phyloP scores from a whole-genome alignment of 345 rosid genomes.

The Brassica cretica region DNA sequence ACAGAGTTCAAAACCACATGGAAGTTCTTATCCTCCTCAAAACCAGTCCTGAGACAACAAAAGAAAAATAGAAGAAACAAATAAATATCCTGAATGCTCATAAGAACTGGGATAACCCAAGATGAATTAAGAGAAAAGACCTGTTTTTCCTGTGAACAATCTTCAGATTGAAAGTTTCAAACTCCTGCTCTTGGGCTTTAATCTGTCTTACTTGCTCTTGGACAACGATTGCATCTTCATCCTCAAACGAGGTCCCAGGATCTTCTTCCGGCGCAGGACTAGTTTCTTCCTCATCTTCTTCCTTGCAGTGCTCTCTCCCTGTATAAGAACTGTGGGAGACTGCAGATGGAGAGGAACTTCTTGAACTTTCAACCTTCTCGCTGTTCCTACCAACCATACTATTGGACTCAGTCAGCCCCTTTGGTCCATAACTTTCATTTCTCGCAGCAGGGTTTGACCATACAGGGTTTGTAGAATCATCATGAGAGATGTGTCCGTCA shows the following conservation, averaged over 20 bases:
- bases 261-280: conserved; percentile 58
- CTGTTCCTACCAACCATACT: not conserved
- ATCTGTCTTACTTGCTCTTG: conserved; percentile 97
- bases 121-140: conserved; percentile 36
- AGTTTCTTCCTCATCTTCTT: conserved; percentile 61
- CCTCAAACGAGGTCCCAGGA: conserved; percentile 69
- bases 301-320: conserved; percentile 56
- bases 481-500: conserved; percentile 52
- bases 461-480: conserved; percentile 55
- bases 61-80: conserved; percentile 1
- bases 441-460: conserved; percentile 53
- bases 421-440: conserved; percentile 49
- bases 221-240: conserved; percentile 89
- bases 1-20: conserved; percentile 93
- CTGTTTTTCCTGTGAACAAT: conserved; percentile 97
- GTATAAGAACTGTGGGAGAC: conserved; percentile 17
- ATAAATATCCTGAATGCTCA: conserved; percentile 1
- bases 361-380: conserved; percentile 31
- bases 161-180: conserved; percentile 90
- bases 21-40: conserved; percentile 98
- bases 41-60: conserved; percentile 77
- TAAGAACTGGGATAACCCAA: not conserved
- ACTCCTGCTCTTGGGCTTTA: conserved; percentile 92
- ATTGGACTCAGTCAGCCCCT: conserved; percentile 17
- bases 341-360: conserved; percentile 29